Evolutionary conservation across 2,329 filamentous ascomycete species (phyloP), one percentile per base, ranked within the genome.

Genomic region (Colletotrichum sp.): DNA sequence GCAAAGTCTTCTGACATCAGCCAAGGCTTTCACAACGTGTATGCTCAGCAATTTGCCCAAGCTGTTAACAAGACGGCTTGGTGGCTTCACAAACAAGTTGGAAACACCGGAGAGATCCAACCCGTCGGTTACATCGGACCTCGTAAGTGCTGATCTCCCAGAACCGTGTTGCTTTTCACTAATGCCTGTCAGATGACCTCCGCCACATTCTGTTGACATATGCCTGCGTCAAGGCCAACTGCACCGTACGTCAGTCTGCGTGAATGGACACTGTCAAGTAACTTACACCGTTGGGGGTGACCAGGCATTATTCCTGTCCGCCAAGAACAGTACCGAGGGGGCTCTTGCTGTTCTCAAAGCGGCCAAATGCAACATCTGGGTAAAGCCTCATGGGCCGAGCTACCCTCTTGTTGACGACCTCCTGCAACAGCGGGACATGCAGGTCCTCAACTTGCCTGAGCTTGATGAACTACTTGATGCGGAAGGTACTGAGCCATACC

Each of bases 1-100:
- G n/a, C 44, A 52, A 52, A 21, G 44, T 52, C n/a, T 0, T 21
- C 44, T 0, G 44, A 52, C n/a, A 5, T 52, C n/a, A 52, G 10
- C 8, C 44, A 21, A 24, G 44, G 44, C 12, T 52, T 52, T 13
- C 44, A 13, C 0, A 0, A 52, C 6, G 44, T 52, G 0, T 52
- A 0, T 52, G 44, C 44, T 13, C 10, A 1, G 0, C 10, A 52
- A 13, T 13, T 52, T 0, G 44, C n/a, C 0, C 44, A 5, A 24
- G n/a, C 44, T 8, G 44, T 52, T 21, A 0, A 52, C 44, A 52
- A 21, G 44, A 52, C 44, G 44, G 44, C 44, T 52, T 52, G 44
- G 44, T 52, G 44, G 44, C 44, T 52, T 52, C 44, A 5, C 12
- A 24, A 52, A 21, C 44, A 52, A 52, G 44, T 52, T 21, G 44